Base-by-base conservation (phyloP, 352 stramenopile species). In the Pythium guiyangense region DNA sequence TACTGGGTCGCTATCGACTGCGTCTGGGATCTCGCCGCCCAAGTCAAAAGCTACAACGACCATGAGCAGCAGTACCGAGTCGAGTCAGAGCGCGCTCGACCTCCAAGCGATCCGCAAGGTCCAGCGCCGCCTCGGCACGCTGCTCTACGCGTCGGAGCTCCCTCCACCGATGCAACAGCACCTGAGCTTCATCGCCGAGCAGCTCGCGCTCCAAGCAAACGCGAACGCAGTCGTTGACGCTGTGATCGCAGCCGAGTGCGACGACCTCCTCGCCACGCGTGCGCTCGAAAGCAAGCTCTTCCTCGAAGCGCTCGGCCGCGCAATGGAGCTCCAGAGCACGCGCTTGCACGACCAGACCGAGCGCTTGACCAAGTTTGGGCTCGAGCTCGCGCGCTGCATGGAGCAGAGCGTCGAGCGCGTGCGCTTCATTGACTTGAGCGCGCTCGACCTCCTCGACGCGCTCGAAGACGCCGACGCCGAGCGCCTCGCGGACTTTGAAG, bases 91-190 rank as follows among this genome's bases (percentile, higher is more conserved):
- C 6, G 29, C 37, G 15, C 63, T 91, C 43, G 82, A 95, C 61
- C 64, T 96, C 15, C 69, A 83, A 48, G 77, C 80, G n/a, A 86
- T 96, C 35, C 79, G 85, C n/a, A 84, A 79, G 39, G 69, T 92
- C 12, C 84, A 93, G 56, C 77, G 84, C 2, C 81, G 88, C 20
- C 63, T 96, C 26, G 85, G 77, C 15, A 84, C 70, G n/a, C 60
- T 94, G 11, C 54, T 93, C 34, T 88, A 79, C 50, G 76, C 74
- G 6, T 89, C 81, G 12, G 85, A 96, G 54, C 59, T 96, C 20
- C 68, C 56, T 17, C 25, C 37, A 12, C 37, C 59, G 1, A 81
- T 88, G 54, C 73, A 92, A 31, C 27, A 76, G 15, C 71, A 85
- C 6, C 44, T 96, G 2, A 47, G 60, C 4, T 77, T 73, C 17